Evolutionary conservation across 352 stramenopile genomes (phyloP), one percentile per base, ranked within the genome.

Genomic region (Globisporangium polare): DNA sequence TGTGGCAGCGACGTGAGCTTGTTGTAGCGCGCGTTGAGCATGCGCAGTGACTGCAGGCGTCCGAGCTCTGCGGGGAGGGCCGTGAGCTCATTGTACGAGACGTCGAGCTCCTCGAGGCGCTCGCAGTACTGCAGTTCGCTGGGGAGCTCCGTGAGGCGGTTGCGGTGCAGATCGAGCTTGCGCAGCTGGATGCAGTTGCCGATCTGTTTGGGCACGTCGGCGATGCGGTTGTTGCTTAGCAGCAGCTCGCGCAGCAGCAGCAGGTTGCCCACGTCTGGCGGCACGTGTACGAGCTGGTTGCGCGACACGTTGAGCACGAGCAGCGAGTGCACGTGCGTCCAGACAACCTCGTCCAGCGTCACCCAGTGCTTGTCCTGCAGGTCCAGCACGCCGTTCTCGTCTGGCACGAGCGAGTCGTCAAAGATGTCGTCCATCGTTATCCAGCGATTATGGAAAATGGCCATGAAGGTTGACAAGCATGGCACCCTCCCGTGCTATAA

Each of bases 361-460:
- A 91, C 80, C 83, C 83, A 93, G 67, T 88, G 75, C 60, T 88
- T 89, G 65, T 91, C 76, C 60, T 83, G 72, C 37, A 93, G 71
- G 58, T 93, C 75, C 18, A 93, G 68, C 54, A 85, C 59, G 15
- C 83, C 83, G 42, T 91, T 93, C 27, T 72, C 80, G 60, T 93
- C 80, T 3, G 83, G 80, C 43, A 66, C 67, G 9, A 93, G 69
- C 8, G 76, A 74, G 6, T 75, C 76, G 45, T 91, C 81, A n/a
- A 88, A 63, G n/a, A 89, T 62, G 53, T 91, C 81, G 57, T 92
- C 83, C 83, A 92, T n/a, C n/a, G n/a, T n/a, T n/a, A n/a, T n/a
- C n/a, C n/a, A n/a, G n/a, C n/a, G n/a, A 26, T 18, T 42, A 5
- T 27, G 8, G n/a, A n/a, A 45, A 63, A 31, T 56, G 18, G 37